A percentile compares a stretch with the other conserved stretches of the same genome.
Evolutionary conservation across 1,284 basidiomycete species (phyloP).

Genomic region (Agroathelia rolfsii): DNA sequence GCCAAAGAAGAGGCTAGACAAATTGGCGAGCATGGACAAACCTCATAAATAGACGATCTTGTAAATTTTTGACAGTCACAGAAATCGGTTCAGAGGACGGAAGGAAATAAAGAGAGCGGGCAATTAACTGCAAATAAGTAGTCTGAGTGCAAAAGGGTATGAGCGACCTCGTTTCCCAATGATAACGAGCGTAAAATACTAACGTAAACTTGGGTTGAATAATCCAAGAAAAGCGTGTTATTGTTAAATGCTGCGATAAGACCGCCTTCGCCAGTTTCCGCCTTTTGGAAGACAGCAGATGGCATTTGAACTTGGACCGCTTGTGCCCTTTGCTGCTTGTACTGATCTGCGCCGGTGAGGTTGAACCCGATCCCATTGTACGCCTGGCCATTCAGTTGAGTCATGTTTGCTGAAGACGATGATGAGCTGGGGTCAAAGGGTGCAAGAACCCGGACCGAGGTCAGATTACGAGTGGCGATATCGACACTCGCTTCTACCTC

Average conservation of each 20-base stretch:
- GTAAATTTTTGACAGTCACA: slow-evolving; percentile 30
- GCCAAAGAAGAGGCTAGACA: neutral
- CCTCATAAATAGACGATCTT: slow-evolving; percentile 37
- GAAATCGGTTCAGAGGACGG: slow-evolving; percentile 22
- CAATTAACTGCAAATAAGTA: slow-evolving; percentile 40
- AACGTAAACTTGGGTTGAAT: slow-evolving; percentile 37
- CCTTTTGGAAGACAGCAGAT: slow-evolving; percentile 38
- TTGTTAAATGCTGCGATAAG: slow-evolving; percentile 28
- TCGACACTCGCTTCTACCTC: slow-evolving; percentile 26
- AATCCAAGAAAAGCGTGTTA: slow-evolving; percentile 26
- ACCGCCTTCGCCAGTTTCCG: slow-evolving; percentile 26
- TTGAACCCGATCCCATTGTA: slow-evolving; percentile 45
- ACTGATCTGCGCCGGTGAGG: slow-evolving; percentile 27
- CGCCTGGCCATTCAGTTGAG: slow-evolving; percentile 32
- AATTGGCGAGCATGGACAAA: slow-evolving; percentile 13
- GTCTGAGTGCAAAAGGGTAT: slow-evolving; percentile 18
- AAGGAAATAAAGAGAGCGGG: slow-evolving; percentile 40
- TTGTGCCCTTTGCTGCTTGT: slow-evolving; percentile 22
- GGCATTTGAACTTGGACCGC: slow-evolving; percentile 38
- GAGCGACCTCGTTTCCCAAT: neutral
- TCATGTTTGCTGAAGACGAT: slow-evolving; percentile 30
- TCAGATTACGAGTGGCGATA: slow-evolving; percentile 20
- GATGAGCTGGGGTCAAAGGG: slow-evolving; percentile 26
- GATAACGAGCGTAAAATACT: slow-evolving; percentile 17
- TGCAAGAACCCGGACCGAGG: slow-evolving; percentile 27